Evolutionary conservation across 2,329 filamentous ascomycete genomes (phyloP), one percentile per base, ranked within the genome.

Genomic region (Biscogniauxia sp.): DNA sequence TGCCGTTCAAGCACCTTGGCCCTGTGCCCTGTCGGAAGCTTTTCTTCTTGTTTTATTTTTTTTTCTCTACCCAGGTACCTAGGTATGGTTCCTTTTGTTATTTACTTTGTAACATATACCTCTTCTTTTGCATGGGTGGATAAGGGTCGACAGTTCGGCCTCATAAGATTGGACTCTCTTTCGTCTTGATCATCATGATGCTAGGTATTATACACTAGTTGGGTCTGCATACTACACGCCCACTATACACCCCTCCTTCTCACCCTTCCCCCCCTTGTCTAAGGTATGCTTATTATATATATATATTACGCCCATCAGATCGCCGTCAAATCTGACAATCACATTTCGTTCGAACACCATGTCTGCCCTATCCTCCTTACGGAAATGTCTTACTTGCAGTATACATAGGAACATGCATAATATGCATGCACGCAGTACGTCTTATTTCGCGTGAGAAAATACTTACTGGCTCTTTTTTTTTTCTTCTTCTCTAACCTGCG

Each of bases 1-100:
- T 65, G 58, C 60, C 58, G 58, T 65, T 62, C 61, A 66, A 63
- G 67, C 67, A 63, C 63, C 63, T 59, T 58, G 54, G 50, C 28
- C 9, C 28, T 54, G 50, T 54, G 41, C 37, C 37, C 19, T 55
- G 55, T 66, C 67, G 66, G 63, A 65, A 65, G 59, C 51, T 59
- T 56, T 63, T 59, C 20, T 20, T 51, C 20, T 51, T 19, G 17
- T 15, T 51, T 13, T 2, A 20, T 20, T 25, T 25, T 20, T 20
- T 51, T 23, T 51, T 51, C 2, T 20, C 19, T 51, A 17, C 9
- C 9, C n/a, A n/a, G n/a, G n/a, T n/a, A n/a, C n/a, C 23, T 23
- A 23, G 23, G 23, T 23, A 23, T 23, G 19, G 11, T 25, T 51
- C 19, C 19, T 56, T 58, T 50, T 41, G 41, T 57, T 20, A 54